These are phyloP conservation scores for Rhizodiscina lignyota DNA, from an alignment of 495 filamentous ascomycete species.

Conservation along the genomic window DNA sequence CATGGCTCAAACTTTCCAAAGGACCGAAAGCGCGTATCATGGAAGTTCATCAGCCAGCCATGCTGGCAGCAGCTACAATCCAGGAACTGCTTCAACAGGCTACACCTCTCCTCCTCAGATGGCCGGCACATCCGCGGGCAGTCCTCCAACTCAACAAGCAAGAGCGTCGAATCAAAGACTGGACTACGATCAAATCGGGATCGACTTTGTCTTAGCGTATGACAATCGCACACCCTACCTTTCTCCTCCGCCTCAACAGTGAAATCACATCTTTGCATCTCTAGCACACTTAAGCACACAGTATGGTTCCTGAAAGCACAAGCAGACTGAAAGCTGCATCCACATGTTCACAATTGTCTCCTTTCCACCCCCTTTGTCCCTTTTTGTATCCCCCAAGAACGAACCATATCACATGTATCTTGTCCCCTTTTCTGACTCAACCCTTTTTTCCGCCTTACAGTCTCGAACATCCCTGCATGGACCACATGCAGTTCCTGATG, in stretches of 20 bases:
- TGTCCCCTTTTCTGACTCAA: constrained; percentile 3
- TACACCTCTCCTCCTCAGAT: constrained; percentile 19
- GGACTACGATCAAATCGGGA: constrained; percentile 77
- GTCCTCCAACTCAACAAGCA: constrained; percentile 4
- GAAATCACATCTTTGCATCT: constrained; percentile 2
- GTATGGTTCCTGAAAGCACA: too few species aligned
- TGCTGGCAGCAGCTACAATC: constrained; percentile 39
- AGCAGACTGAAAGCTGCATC: too few species aligned
- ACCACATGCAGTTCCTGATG: constrained; percentile 70
- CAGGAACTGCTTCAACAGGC: constrained; percentile 21
- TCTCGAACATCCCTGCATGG: constrained; percentile 88
- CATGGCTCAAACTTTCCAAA: constrained; percentile 3
- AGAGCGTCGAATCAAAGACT: too few species aligned
- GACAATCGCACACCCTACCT: constrained; percentile 46
- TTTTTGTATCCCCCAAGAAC: not conserved
- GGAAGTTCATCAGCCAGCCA: constrained; percentile 30
- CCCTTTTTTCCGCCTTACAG: constrained; percentile 28
- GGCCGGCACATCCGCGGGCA: constrained; percentile 23
- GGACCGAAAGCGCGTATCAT: constrained; percentile 17
- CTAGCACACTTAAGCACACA: too few species aligned
- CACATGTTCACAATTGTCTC: not conserved
- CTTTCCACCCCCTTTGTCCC: not conserved
- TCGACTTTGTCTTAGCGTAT: constrained; percentile 95
- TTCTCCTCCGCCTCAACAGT: constrained; percentile 43
- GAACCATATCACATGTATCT: not conserved